Base-by-base conservation (phyloP, 75 land plant genomes). In the Sequoiadendron giganteum region DNA sequence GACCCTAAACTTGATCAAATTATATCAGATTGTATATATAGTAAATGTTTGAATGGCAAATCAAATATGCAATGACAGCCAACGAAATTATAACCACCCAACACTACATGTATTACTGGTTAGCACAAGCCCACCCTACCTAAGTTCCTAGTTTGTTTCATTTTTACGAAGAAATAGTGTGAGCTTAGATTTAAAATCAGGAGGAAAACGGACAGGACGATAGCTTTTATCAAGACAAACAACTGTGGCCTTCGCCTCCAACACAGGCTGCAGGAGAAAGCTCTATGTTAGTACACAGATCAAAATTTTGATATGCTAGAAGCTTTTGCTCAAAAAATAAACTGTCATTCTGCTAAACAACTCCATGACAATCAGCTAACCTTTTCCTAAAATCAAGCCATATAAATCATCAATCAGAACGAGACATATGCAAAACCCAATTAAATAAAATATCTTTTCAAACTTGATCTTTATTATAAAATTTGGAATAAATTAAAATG, bases 221-320 rank as follows among this genome's bases (percentile, higher is more conserved):
- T 93, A 95, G 80, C 87, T 91, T 86, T 92, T 92, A 87, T 96
- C 94, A 87, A 96, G 95, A 88, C 94, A 96, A 80, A 96, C 96
- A 87, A 81, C 97, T 34, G 96, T 96, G 28, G 92, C 96, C 88
- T 89, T 95, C 34, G 97, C 96, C 85, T 96, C 95, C 87, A 96
- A 72, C 55, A 96, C 88, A 15, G 93, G 94, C 97, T 96, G 90
- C 39, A 40, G 43, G 19, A 21, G n/a, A 85, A 70, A 84, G 32
- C 84, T 47, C 3, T 82, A 25, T 34, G 45, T 82, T 45, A 81
- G 49, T 43, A 81, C 11, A 81, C 11, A 43, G n/a, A 2, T 47
- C 34, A 47, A 45, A 43, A 47, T 47, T 43, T 45, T 13, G 40
- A 5, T 28, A 81, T 81, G 13, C 49, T 42, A 21, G 25, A 80